These are phyloP conservation scores for Aspergillus flavus DNA, from an alignment of 2,329 filamentous ascomycete genomes.

Conservation along the genomic window DNA sequence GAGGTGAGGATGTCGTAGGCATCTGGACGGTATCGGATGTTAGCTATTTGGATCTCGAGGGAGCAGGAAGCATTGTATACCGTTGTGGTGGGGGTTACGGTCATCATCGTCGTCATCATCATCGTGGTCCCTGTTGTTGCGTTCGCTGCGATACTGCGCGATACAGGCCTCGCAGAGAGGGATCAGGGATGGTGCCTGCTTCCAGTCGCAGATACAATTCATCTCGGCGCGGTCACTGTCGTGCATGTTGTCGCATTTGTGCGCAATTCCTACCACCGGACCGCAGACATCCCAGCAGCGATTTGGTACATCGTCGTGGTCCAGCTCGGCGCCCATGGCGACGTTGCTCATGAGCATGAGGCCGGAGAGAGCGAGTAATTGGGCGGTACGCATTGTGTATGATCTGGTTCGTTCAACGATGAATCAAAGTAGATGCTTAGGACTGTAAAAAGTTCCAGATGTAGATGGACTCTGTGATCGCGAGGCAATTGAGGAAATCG, in stretches of 20 bases:
- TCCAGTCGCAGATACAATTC: constrained; percentile 33
- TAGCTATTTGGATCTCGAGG: constrained; percentile 2
- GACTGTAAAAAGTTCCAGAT: background rate
- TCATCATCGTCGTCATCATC: constrained; percentile 15
- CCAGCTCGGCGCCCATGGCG: constrained; percentile 28
- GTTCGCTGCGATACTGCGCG: constrained; percentile 25
- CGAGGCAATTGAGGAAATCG: background rate
- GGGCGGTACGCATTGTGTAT: constrained; percentile 25
- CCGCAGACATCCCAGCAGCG: constrained; percentile 31
- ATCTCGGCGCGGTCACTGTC: constrained; percentile 29
- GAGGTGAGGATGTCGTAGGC: constrained; percentile 34
- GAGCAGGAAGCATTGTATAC: constrained; percentile 17
- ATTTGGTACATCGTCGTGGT: constrained; percentile 31
- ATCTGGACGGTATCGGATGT: constrained; percentile 20
- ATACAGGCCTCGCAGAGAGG: constrained; percentile 38
- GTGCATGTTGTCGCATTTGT: constrained; percentile 27
- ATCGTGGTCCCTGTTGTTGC: constrained; percentile 16
- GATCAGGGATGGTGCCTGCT: constrained; percentile 26
- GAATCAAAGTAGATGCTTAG: background rate
- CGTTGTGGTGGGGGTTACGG: constrained; percentile 28
- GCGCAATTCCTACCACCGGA: constrained; percentile 25
- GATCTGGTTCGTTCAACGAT: background rate
- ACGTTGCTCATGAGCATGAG: constrained; percentile 28
- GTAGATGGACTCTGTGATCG: background rate
- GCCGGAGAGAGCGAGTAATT: constrained; percentile 26